phyloP scores from a whole-genome alignment of 352 stramenopile species.

The Phytophthora hybrid region DNA sequence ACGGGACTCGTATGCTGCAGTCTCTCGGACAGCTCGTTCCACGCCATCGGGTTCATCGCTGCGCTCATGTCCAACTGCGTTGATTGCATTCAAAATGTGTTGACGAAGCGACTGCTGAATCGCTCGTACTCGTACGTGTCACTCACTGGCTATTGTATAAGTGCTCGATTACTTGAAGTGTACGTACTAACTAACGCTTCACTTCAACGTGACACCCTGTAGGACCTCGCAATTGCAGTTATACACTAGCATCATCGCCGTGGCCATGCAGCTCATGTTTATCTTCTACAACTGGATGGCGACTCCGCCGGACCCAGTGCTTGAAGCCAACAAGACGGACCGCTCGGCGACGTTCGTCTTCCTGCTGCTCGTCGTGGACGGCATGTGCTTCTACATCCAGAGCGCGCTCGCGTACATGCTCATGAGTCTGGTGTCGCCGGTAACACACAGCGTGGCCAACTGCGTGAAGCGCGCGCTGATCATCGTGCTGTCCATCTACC shows the following conservation, averaged over 20 bases:
- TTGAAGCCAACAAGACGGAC: constrained; percentile 37
- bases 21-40: constrained; percentile 87
- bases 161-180: not conserved
- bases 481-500: constrained; percentile 92
- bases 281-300: constrained; percentile 74
- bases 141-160: not conserved
- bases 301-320: constrained; percentile 35
- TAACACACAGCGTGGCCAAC: constrained; percentile 92
- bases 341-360: constrained; percentile 58
- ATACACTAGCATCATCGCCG: constrained; percentile 89
- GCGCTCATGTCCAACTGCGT: constrained; percentile 92
- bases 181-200: not conserved
- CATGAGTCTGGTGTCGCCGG: constrained; percentile 92
- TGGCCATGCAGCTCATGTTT: constrained; percentile 86
- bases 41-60: constrained; percentile 89
- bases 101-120: constrained; percentile 91
- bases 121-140: constrained; percentile 73
- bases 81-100: constrained; percentile 94
- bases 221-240: constrained; percentile 90
- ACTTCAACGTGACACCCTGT: not conserved
- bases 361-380: constrained; percentile 67
- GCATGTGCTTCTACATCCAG: constrained; percentile 91
- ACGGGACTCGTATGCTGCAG: constrained; percentile 88
- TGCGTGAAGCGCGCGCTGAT: constrained; percentile 92
- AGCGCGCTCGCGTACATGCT: constrained; percentile 91